Evolutionary conservation across 805 yeast species (phyloP).

Genomic region (Zygotorulaspora florentina): DNA sequence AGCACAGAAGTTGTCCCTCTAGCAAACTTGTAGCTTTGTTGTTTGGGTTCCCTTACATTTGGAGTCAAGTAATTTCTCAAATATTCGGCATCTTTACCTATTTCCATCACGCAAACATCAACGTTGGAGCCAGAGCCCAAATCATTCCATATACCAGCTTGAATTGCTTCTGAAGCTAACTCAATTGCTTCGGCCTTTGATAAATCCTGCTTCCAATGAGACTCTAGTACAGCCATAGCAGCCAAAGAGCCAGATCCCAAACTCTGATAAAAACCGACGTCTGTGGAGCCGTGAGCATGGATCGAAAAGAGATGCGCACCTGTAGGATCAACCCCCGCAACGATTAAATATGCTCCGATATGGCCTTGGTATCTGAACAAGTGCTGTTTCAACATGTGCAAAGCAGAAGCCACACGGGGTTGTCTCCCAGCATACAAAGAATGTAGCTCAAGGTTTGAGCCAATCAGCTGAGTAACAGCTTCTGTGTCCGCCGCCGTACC

Average conservation of each 20-base stretch:
- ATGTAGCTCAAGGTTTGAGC: conserved; percentile 88
- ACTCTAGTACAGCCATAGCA: conserved; percentile 95
- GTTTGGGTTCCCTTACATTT: conserved; percentile 78
- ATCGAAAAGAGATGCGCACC: conserved; percentile 90
- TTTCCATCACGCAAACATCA: conserved; percentile 94
- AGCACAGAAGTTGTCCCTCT: conserved; percentile 93
- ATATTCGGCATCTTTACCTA: conserved; percentile 80
- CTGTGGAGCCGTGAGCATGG: conserved; percentile 98
- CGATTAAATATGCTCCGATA: conserved; percentile 93
- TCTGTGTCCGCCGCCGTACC: conserved; percentile 99
- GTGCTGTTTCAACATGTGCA: conserved; percentile 92
- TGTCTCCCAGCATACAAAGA: conserved; percentile 75
- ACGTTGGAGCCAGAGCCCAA: conserved; percentile 98
- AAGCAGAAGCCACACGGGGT: conserved; percentile 90
- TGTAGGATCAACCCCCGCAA: conserved; percentile 97
- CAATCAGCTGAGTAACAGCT: conserved; percentile 90
- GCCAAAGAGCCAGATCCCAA: conserved; percentile 97
- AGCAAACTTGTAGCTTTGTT: conserved; percentile 75
- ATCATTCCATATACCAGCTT: conserved; percentile 98
- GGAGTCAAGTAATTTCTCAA: conserved; percentile 88
- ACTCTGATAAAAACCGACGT: conserved; percentile 87
- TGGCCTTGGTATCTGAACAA: conserved; percentile 96
- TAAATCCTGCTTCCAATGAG: conserved; percentile 76
- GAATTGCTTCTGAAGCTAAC: conserved; percentile 87
- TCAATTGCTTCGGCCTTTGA: conserved; percentile 86